phyloP scores from a whole-genome alignment of 768 basidiomycete genomes.

The Tephrocybe sp. region DNA sequence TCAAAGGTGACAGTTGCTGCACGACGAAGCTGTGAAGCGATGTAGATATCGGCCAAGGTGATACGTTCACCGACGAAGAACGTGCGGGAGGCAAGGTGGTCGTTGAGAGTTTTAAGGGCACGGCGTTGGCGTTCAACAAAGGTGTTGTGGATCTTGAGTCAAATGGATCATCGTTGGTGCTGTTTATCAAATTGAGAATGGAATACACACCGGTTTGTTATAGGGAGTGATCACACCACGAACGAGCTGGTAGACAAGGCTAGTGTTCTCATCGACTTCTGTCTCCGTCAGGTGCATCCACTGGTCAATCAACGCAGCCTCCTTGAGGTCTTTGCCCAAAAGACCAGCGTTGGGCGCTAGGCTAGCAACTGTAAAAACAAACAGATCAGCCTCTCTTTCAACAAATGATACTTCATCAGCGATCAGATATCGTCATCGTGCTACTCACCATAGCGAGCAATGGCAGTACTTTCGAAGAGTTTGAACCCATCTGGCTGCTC shows the following conservation, averaged over 20 bases:
- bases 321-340: conserved; percentile 51
- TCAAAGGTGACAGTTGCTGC: conserved; percentile 62
- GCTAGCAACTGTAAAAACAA: conserved; percentile 68
- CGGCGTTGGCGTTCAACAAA: conserved; percentile 53
- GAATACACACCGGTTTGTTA: conserved; percentile 67
- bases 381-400: not conserved
- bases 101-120: conserved; percentile 67
- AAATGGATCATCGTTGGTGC: not conserved
- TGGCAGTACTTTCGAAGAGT: conserved; percentile 73
- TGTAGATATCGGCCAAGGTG: conserved; percentile 82
- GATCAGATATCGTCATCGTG: not conserved
- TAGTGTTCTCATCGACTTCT: conserved; percentile 39
- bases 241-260: conserved; percentile 33
- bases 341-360: conserved; percentile 79
- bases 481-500: conserved; percentile 76
- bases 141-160: conserved; percentile 51
- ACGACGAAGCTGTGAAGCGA: conserved; percentile 63
- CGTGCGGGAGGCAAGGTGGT: conserved; percentile 71
- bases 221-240: conserved; percentile 48
- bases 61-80: conserved; percentile 94
- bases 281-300: conserved; percentile 64
- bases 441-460: conserved; percentile 47
- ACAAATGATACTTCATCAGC: no score
- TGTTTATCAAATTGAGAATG: conserved; percentile 2
- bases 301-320: conserved; percentile 64